Conservation (phyloP, 495 filamentous ascomycete species). For the Darksidea phi region DNA sequence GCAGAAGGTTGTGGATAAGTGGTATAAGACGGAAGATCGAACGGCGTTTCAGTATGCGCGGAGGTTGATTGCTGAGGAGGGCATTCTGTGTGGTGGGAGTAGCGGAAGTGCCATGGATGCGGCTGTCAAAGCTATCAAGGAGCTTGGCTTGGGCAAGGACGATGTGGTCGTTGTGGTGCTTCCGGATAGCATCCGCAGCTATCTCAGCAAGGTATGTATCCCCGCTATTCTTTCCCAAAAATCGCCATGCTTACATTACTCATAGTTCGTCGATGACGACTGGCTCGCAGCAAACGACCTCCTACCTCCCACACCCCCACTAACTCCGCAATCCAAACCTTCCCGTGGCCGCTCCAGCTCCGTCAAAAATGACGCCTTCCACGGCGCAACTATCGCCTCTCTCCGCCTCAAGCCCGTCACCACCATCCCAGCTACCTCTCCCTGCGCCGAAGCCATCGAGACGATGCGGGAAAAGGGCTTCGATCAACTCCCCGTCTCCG, state of each 20-base stretch:
- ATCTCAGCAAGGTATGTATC: slow-evolving; percentile 76
- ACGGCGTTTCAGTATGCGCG: slow-evolving; percentile 89
- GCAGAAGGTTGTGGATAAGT: slow-evolving; percentile 76
- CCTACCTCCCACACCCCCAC: slow-evolving; percentile 58
- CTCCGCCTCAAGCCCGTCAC: slow-evolving; percentile 90
- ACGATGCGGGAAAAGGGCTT: slow-evolving; percentile 96
- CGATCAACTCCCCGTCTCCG: slow-evolving; percentile 90
- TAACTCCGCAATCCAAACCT: slow-evolving; percentile 39
- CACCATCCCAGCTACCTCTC: slow-evolving; percentile 64
- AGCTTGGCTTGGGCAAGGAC: slow-evolving; percentile 67
- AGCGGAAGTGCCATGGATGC: slow-evolving; percentile 92
- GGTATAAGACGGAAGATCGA: slow-evolving; percentile 96
- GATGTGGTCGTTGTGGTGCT: slow-evolving; percentile 87
- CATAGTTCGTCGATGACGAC: slow-evolving; percentile 88
- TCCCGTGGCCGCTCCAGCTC: slow-evolving; percentile 27
- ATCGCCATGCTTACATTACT: slow-evolving; percentile 11
- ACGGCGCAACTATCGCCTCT: slow-evolving; percentile 70
- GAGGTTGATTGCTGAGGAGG: slow-evolving; percentile 89
- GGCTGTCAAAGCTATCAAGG: slow-evolving; percentile 73
- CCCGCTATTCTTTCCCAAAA: neutral
- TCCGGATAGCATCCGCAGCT: slow-evolving; percentile 94
- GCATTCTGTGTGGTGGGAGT: slow-evolving; percentile 89
- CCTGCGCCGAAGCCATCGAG: slow-evolving; percentile 84
- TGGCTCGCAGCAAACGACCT: slow-evolving; percentile 96
- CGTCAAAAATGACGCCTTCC: slow-evolving; percentile 57